Conservation (phyloP, 768 basidiomycete species). For the Suillus bovinus region DNA sequence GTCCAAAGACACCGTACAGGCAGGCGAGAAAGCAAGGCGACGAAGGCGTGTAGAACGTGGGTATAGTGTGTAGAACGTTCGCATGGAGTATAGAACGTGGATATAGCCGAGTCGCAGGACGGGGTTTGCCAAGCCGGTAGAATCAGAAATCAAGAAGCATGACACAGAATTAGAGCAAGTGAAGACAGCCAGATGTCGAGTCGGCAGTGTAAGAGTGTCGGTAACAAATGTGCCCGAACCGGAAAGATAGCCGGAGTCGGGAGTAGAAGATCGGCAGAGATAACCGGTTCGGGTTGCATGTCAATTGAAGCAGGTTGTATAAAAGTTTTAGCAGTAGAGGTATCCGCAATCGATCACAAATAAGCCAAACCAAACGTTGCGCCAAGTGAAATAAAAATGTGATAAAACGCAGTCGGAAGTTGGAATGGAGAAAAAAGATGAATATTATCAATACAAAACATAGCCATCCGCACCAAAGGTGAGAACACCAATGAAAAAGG, state of each 20-base stretch:
- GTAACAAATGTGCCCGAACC: neutral
- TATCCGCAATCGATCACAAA: neutral
- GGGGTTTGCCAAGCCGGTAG: neutral
- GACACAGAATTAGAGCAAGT: neutral
- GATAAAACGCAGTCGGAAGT: neutral
- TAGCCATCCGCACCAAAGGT: neutral
- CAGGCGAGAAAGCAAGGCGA: constrained; percentile 19
- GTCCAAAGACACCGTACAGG: neutral
- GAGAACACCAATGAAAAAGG: neutral
- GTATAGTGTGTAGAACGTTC: neutral
- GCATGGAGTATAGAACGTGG: neutral
- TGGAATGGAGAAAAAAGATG: neutral
- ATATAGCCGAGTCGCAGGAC: neutral
- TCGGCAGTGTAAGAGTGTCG: neutral
- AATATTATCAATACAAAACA: neutral
- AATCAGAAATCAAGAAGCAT: neutral
- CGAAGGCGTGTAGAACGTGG: constrained; percentile 2
- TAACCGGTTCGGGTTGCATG: neutral
- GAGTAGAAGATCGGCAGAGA: neutral
- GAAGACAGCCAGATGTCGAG: neutral
- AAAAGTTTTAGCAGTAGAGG: neutral
- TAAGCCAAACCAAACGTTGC: neutral
- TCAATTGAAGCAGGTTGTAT: neutral
- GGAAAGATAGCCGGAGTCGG: constrained; percentile 4
- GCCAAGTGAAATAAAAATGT: neutral